Base-by-base conservation (phyloP, 805 yeast species). In the Naumovozyma castellii region DNA sequence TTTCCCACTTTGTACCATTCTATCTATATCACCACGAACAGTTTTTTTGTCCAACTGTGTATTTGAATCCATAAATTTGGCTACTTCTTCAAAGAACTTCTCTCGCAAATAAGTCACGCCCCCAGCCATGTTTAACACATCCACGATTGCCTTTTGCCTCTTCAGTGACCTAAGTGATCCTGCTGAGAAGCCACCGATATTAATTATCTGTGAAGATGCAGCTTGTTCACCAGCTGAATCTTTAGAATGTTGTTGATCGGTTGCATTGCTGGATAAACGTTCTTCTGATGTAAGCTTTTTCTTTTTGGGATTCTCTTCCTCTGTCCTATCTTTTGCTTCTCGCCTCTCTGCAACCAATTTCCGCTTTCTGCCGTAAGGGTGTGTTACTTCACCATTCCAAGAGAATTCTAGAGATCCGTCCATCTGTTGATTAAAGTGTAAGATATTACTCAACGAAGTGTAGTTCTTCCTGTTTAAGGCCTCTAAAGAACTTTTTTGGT, bases 41-140 rank as follows among this genome's bases (percentile, higher is more conserved):
- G 88, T 81, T 38, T 68, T 70, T 27, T 73, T 68, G 47, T 81
- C 88, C 14, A 77, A 35, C 8, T 51, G 37, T 3, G 62, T 64
- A 1, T 56, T 57, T 12, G 72, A 64, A 0, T 69, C 69, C 45
- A 72, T 46, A 14, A 45, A 48, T 3, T 61, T 65, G n/a, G 75
- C 66, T 1, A 78, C 47, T 4, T 51, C 56, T 8, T 61, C 64
- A 30, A 64, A 52, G 28, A 78, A 60, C 8, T 54, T 59, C 13
- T 48, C 52, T n/a, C 73, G 70, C 1, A 72, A 61, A 19, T 65
- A 64, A 4, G 67, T 47, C 2, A 73, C 71, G 13, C 80, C 81
- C 13, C 66, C 66, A 20, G 63, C 49, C 20, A 69, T 66, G 4
- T 61, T 56, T 4, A 77, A 46, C 8, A 74, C 49, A 8, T 64